Evolutionary conservation across 2,329 filamentous ascomycete species (phyloP).

Genomic region (Curvularia eragrostidis): DNA sequence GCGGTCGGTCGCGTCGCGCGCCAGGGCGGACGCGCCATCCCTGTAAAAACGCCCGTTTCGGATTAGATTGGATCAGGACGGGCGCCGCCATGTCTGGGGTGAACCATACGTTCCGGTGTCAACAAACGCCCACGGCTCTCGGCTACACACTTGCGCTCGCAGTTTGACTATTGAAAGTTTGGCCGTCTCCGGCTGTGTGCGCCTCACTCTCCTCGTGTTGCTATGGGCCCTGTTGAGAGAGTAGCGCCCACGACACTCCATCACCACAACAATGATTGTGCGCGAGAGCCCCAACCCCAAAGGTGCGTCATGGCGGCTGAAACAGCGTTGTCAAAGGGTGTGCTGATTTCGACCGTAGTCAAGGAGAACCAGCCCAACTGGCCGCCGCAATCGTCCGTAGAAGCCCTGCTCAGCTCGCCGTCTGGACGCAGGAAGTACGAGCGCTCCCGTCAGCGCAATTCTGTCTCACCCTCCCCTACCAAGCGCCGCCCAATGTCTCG

Average conservation of each 20-base stretch:
- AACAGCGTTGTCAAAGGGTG: background rate
- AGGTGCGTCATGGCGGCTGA: conserved; percentile 35
- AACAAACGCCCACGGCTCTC: conserved; percentile 23
- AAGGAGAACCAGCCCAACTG: conserved; percentile 56
- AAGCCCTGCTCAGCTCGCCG: conserved; percentile 72
- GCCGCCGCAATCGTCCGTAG: conserved; percentile 68
- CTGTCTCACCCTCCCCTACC: conserved; percentile 65
- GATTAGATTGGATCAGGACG: conserved; percentile 24
- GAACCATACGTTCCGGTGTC: conserved; percentile 33
- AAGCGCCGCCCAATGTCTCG: conserved; percentile 43
- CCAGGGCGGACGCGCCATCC: conserved; percentile 35
- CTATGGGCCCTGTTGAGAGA: conserved; percentile 38
- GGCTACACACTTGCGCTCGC: conserved; percentile 8
- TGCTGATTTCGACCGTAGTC: conserved; percentile 36
- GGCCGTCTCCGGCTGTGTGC: conserved; percentile 1
- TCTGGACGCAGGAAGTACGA: conserved; percentile 78
- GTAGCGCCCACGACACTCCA: conserved; percentile 19
- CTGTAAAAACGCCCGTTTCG: conserved; percentile 35
- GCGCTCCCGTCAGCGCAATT: conserved; percentile 66
- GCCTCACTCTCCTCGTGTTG: conserved; percentile 23
- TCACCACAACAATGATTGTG: conserved; percentile 52
- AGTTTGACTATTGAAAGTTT: background rate
- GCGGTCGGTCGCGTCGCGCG: conserved; percentile 20
- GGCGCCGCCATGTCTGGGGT: conserved; percentile 4
- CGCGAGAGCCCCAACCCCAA: conserved; percentile 57